Percentiles rank a stretch among this genome's conserved stretches.
Conservation (phyloP, 805 yeast species). For the Wickerhamia fluorescens region DNA sequence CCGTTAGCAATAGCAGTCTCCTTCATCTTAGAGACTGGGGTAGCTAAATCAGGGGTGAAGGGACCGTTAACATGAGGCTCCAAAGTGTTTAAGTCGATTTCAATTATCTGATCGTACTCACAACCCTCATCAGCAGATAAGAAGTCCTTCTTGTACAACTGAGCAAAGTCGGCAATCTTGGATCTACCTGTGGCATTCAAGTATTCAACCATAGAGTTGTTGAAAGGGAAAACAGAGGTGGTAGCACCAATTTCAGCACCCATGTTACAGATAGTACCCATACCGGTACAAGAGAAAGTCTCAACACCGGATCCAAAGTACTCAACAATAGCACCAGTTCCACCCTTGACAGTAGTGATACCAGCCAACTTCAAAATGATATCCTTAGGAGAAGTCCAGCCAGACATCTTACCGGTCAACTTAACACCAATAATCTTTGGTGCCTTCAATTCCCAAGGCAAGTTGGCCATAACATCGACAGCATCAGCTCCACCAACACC, state of each 20-base stretch:
- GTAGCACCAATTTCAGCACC: conserved; percentile 99
- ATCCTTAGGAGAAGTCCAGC: conserved; percentile 98
- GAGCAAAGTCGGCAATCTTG: conserved; percentile 77
- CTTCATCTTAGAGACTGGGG: conserved; percentile 81
- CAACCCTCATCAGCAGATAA: conserved; percentile 82
- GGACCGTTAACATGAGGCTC: conserved; percentile 98
- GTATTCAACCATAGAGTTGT: conserved; percentile 70
- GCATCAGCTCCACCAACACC: conserved; percentile 99
- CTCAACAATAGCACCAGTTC: conserved; percentile 94
- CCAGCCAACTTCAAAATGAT: conserved; percentile 93
- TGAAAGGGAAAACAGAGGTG: conserved; percentile 93
- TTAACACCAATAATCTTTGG: conserved; percentile 93
- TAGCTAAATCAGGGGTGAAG: conserved; percentile 95
- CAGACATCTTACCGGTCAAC: conserved; percentile 79
- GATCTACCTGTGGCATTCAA: conserved; percentile 78
- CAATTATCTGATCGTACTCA: conserved; percentile 87
- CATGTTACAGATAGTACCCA: conserved; percentile 99
- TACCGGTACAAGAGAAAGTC: conserved; percentile 90
- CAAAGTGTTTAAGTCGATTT: conserved; percentile 75
- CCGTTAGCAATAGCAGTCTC: conserved; percentile 59
- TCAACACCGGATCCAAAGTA: conserved; percentile 94
- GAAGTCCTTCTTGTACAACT: conserved; percentile 49
- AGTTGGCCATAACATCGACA: conserved; percentile 93
- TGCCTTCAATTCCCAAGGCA: conserved; percentile 98
- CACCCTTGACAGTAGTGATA: conserved; percentile 89